Conservation (phyloP, 306 rosid genomes). For the Pterocarpus santalinus region DNA sequence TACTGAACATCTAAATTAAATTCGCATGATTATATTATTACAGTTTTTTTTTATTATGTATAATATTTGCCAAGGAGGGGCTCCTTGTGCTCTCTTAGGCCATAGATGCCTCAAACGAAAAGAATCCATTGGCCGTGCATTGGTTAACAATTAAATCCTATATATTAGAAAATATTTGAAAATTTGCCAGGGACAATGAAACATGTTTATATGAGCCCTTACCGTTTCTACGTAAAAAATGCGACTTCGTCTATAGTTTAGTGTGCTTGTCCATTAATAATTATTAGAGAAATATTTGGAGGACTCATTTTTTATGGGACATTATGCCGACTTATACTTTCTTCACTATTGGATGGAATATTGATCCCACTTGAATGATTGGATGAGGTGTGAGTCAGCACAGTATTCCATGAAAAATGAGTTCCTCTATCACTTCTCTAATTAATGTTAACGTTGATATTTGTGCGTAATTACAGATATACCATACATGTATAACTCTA, state of each 20-base stretch:
- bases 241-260: constrained; percentile 20
- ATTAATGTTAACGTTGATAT: constrained; percentile 20
- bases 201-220: constrained; percentile 58
- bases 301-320: too few species aligned
- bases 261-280: constrained; percentile 39
- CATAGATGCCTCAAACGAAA: background rate
- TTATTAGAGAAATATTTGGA: background rate
- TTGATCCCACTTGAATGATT: too few species aligned
- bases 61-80: too few species aligned
- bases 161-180: constrained; percentile 56
- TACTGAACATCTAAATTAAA: too few species aligned
- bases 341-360: too few species aligned
- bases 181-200: constrained; percentile 55
- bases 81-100: too few species aligned
- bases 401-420: too few species aligned
- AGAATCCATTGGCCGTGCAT: too few species aligned
- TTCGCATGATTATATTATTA: background rate
- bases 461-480: background rate
- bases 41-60: constrained; percentile 6
- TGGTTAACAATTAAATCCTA: too few species aligned
- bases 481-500: background rate
- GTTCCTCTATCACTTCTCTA: too few species aligned
- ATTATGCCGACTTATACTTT: too few species aligned
- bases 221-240: background rate
- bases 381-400: too few species aligned